Evolutionary conservation across 495 filamentous ascomycete species (phyloP), one percentile per base, ranked within the genome.

Genomic region (Xylaria scruposa): DNA sequence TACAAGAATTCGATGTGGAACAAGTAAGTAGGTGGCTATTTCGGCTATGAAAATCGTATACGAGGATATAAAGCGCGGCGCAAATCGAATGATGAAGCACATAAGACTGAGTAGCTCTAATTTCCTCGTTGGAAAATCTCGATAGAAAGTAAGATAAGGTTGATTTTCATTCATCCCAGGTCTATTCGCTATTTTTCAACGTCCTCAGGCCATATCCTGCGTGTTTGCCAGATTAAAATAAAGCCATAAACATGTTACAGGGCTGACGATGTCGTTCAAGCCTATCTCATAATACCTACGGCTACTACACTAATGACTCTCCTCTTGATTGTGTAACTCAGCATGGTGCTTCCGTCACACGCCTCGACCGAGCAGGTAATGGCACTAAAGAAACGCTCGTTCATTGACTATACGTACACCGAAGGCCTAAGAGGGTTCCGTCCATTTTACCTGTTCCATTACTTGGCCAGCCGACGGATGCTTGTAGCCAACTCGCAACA

Each of bases 371-470:
- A 17, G 40, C 7, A 59, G 54, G 38, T 40, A 42, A 46, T 33
- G 44, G 56, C 29, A 51, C 6, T n/a, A 29, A 49, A 66, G 46
- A 40, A 19, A 49, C 19, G 26, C 44, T 51, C 33, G 17, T 33
- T 58, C 24, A 53, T 51, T 42, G 46, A 7, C 13, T 24, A 33
- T 47, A 3, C 51, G 29, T 51, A 19, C 6, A 36, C 26, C 36
- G 4, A 71, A 31, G 36, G 44, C 26, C 75, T 72, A 84, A 38
- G 84, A 82, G 42, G 94, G 93, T 80, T 99, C 96, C 62, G 91
- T 88, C 96, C 96, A 99, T 84, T 98, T 95, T 70, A 98, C 94
- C 82, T 97, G 94, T 75, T 99, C 97, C 76, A 90, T 92, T 9
- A 97, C 88, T 63, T 90, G 84, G 33, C 88, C 87, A n/a, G 83